phyloP scores from a whole-genome alignment of 2,329 filamentous ascomycete genomes.

The Rhynchosporium secalis region DNA sequence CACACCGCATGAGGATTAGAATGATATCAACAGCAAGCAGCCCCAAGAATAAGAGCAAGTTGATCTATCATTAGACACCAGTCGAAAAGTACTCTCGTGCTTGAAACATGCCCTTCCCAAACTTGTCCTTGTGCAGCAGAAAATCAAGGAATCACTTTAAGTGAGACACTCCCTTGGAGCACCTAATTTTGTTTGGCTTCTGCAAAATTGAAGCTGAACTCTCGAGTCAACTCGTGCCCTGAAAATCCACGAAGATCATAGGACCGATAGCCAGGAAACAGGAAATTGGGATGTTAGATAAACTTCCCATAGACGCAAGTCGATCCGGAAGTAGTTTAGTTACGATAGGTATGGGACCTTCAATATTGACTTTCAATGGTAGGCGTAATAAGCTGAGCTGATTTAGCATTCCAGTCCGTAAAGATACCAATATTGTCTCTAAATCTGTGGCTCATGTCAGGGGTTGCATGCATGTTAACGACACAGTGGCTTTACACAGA shows the following conservation, averaged over 20 bases:
- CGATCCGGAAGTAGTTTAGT: not conserved
- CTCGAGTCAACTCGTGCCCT: not conserved
- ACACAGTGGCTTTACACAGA: not conserved
- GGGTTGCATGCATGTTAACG: not conserved
- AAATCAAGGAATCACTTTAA: not conserved
- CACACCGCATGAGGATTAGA: not conserved
- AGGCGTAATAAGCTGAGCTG: not conserved
- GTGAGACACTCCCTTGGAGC: too few species aligned
- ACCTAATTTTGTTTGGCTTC: not conserved
- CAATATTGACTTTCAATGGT: slow-evolving; percentile 1
- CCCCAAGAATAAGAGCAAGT: not conserved
- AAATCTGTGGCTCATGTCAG: slow-evolving; percentile 1
- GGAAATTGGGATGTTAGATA: slow-evolving; percentile 6
- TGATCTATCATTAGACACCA: not conserved
- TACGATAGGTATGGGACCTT: not conserved
- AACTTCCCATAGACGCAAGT: not conserved
- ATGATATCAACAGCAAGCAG: not conserved
- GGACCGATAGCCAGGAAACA: slow-evolving; percentile 7
- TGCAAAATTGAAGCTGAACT: slow-evolving; percentile 2
- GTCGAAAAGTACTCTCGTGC: not conserved
- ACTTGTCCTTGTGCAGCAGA: not conserved
- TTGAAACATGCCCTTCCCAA: slow-evolving; percentile 1
- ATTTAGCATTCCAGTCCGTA: not conserved
- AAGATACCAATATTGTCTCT: slow-evolving; percentile 1
- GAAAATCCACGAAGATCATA: not conserved